Evolutionary conservation across 2,329 filamentous ascomycete genomes (phyloP), one percentile per base, ranked within the genome.

Genomic region (Aureobasidium namibiae): DNA sequence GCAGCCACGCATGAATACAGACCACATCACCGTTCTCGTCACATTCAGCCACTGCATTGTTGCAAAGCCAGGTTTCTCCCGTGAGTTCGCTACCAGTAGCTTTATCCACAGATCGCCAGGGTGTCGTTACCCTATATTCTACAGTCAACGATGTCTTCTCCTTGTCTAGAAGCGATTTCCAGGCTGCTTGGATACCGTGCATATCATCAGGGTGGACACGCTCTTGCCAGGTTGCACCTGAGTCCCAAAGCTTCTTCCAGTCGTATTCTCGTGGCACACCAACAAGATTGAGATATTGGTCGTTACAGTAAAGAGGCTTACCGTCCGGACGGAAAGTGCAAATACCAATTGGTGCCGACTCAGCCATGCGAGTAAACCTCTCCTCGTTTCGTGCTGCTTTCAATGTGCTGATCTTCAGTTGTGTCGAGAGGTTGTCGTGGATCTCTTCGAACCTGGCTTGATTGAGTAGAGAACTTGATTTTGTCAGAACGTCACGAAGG

Each of bases 261-360:
- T 54, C 62, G 49, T 65, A 59, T 33, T 66, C 65, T 41, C 64
- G 52, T 13, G 65, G 63, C 10, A 64, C 57, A 4, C 64, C 65
- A 11, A 74, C 68, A 44, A 75, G 67, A 1, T 72, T 68, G 29
- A 67, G 69, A 67, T 74, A 77, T 4, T 68, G 66, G 46, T 76
- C 68, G 50, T 77, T 77, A 7, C 72, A 66, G 60, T 76, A 75
- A 0, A 72, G 65, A 14, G 72, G 71, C 9, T 63, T 64, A 2
- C 75, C 74, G 18, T 66, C 57, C 5, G 67, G 60, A 18, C 69
- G 67, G 36, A 73, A 67, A 38, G 71, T 71, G 53, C 72, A 76
- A 54, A 77, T 77, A 1, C 70, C 74, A 4, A 75, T 67, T 4
- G 74, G 73, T 6, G 72, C 66, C 6, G 70, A 65, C 41, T 72